Base-by-base conservation (phyloP, 1,284 basidiomycete genomes). In the Malassezia equina region DNA sequence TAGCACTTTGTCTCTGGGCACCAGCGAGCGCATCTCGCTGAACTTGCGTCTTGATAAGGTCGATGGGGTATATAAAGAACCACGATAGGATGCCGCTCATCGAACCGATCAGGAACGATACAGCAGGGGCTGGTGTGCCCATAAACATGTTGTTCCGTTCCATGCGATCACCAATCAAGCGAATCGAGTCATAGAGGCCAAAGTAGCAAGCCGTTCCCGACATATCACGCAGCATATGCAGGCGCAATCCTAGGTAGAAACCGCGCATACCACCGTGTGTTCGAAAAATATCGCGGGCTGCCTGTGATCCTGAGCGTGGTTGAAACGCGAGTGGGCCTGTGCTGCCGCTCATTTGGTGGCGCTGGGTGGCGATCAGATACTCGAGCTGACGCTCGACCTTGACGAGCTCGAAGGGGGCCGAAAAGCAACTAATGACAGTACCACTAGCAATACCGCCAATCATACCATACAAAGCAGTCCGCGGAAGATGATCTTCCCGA, bases 31-130 rank as follows among this genome's bases (percentile, higher is more conserved):
- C 84, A 50, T 90, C 83, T 68, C 90, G 85, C 72, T 94, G 89
- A 31, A 91, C 81, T 71, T 90, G 90, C 0, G 90, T 93, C 78
- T 94, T 94, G 53, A 93, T 86, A 49, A 89, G 86, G 64, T 64
- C 74, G 13, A 76, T 59, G 0, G 72, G 73, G 46, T 76, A 75
- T 41, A 72, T 62, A 24, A 69, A 58, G 27, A 73, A 57, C 71
- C 71, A 74, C 1, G 61, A 64, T 2, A 66, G 25, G 28, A 74
- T 74, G 9, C 71, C 71, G 1, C 70, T 66, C 5, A 61, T 54
- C 1, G 68, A 71, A 12, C 71, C 71, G 8, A 66, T 64, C 0
- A 71, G 33, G 56, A 74, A 74, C 9, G 71, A 71, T 4, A 74
- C 61, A 7, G 71, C 63, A 0, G 71, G 69, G 0, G 45, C 51